phyloP scores from a whole-genome alignment of 2,329 filamentous ascomycete species.

The Blastomyces parvus region DNA sequence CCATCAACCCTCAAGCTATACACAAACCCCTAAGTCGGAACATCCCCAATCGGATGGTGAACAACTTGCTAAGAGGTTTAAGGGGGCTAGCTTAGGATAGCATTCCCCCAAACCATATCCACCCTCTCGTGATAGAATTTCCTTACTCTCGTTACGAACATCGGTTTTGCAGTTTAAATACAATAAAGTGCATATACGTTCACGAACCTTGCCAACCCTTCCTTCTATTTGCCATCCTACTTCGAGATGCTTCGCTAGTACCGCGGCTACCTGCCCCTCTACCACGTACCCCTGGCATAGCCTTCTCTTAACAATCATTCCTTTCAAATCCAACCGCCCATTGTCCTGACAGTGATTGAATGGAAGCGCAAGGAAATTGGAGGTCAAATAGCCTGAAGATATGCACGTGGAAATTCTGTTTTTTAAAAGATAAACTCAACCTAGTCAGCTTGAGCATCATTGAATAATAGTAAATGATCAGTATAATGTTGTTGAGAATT shows the following conservation, averaged over 20 bases:
- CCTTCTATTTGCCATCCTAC: not conserved
- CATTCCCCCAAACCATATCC: constrained; percentile 8
- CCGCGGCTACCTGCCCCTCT: not conserved
- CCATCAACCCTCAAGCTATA: constrained; percentile 12
- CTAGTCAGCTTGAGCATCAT: constrained; percentile 2
- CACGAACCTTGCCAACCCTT: not conserved
- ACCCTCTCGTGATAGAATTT: not conserved
- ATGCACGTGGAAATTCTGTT: not conserved
- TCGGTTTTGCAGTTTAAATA: not conserved
- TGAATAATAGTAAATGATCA: constrained; percentile 1
- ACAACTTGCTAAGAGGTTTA: constrained; percentile 56
- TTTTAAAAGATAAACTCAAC: not conserved
- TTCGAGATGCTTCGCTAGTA: not conserved
- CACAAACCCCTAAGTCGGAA: constrained; percentile 19
- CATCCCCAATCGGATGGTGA: constrained; percentile 42
- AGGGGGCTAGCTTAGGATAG: constrained; percentile 50
- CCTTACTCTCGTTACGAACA: not conserved
- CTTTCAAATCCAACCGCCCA: not conserved
- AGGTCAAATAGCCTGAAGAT: not conserved
- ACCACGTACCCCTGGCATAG: not conserved
- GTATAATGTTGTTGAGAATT: not conserved
- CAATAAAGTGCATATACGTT: not conserved
- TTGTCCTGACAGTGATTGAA: not conserved
- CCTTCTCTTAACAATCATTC: not conserved
- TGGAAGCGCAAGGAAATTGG: not conserved